Conservation (phyloP, 352 stramenopile species). For the Elongisporangium prolatum region DNA sequence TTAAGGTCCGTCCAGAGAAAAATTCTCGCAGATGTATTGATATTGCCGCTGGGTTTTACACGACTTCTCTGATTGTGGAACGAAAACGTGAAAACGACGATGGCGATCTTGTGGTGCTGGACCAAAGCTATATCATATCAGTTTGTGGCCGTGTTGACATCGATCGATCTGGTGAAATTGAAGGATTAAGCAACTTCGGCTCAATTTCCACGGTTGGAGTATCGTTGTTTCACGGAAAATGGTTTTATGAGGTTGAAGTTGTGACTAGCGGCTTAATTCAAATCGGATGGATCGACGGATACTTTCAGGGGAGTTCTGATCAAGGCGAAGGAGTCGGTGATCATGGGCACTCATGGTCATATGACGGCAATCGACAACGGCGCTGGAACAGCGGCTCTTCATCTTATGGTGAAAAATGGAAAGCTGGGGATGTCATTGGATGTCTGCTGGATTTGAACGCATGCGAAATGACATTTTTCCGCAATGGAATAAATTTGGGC, state of each 20-base stretch:
- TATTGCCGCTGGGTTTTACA: slow-evolving; percentile 85
- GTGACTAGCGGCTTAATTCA: slow-evolving; percentile 90
- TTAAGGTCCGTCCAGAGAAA: slow-evolving; percentile 83
- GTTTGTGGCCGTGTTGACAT: slow-evolving; percentile 85
- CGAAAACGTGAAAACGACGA: slow-evolving; percentile 82
- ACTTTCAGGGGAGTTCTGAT: slow-evolving; percentile 89
- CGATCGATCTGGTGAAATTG: slow-evolving; percentile 79
- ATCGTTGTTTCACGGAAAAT: slow-evolving; percentile 78
- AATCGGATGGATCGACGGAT: slow-evolving; percentile 90
- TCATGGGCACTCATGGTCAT: slow-evolving; percentile 90
- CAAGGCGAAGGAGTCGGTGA: slow-evolving; percentile 90
- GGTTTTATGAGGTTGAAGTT: slow-evolving; percentile 93
- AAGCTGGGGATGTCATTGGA: slow-evolving; percentile 88
- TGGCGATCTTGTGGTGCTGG: slow-evolving; percentile 41
- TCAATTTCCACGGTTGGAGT: slow-evolving; percentile 78
- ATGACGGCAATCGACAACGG: slow-evolving; percentile 89
- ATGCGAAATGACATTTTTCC: slow-evolving; percentile 84
- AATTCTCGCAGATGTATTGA: slow-evolving; percentile 72
- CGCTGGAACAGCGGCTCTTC: slow-evolving; percentile 89
- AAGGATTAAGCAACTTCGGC: slow-evolving; percentile 87
- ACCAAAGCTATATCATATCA: slow-evolving; percentile 60
- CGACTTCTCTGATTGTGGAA: slow-evolving; percentile 81
- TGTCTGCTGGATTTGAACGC: slow-evolving; percentile 83
- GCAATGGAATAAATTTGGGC: slow-evolving; percentile 83
- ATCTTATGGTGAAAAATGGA: slow-evolving; percentile 90